Conservation (phyloP, 2,329 filamentous ascomycete species). For the Aspergillus sp. region DNA sequence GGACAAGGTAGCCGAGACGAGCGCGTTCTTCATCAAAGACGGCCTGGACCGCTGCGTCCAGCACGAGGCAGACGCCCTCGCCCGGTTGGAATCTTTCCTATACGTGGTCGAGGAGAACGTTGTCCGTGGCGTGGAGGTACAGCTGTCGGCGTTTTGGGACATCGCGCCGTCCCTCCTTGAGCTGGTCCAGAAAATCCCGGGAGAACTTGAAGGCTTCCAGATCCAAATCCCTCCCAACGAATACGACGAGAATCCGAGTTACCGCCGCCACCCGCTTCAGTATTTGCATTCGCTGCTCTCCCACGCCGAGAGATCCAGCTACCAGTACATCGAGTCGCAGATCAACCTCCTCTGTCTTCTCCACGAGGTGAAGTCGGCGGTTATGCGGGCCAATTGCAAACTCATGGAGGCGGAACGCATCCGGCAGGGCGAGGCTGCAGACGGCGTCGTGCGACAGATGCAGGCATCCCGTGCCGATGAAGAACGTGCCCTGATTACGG, state of each 20-base stretch:
- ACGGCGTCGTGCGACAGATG: conserved; percentile 40
- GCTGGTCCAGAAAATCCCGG: conserved; percentile 70
- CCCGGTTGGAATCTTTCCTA: conserved; percentile 67
- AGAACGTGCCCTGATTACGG: conserved; percentile 63
- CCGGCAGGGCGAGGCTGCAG: conserved; percentile 34
- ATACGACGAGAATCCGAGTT: conserved; percentile 75
- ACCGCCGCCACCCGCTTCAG: conserved; percentile 71
- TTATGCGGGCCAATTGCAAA: conserved; percentile 59
- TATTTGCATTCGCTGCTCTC: conserved; percentile 79
- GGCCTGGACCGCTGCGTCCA: conserved; percentile 59
- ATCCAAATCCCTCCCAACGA: conserved; percentile 72
- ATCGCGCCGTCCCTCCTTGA: conserved; percentile 75
- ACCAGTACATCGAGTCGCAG: conserved; percentile 94
- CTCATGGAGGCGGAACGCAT: conserved; percentile 57
- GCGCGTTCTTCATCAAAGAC: conserved; percentile 74
- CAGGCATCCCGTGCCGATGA: conserved; percentile 55
- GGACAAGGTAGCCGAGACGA: conserved; percentile 69
- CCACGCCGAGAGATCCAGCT: conserved; percentile 84
- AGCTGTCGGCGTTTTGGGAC: conserved; percentile 94
- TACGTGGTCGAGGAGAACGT: conserved; percentile 76
- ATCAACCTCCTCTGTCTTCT: conserved; percentile 81
- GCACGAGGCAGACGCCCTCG: conserved; percentile 62
- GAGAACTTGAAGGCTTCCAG: conserved; percentile 47
- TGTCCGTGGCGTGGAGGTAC: conserved; percentile 76
- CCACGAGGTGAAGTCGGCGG: conserved; percentile 78